Conservation (phyloP, 805 yeast species). For the Myxozyma neotropica region DNA sequence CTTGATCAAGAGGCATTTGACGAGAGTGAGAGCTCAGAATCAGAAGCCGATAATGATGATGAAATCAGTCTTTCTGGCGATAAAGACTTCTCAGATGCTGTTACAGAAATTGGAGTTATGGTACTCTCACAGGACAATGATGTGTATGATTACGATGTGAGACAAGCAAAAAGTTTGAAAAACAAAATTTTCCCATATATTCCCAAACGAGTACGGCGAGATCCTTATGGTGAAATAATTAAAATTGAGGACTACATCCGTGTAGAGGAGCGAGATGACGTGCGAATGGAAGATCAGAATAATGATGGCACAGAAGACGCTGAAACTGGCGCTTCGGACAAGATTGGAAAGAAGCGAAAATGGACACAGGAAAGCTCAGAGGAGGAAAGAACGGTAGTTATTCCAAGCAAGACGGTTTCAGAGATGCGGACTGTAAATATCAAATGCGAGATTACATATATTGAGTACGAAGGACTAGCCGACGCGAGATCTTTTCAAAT, state of each 20-base stretch:
- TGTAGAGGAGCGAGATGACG: conserved; percentile 48
- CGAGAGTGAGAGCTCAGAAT: conserved; percentile 27
- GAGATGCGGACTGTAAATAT: conserved; percentile 49
- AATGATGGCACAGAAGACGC: conserved; percentile 35
- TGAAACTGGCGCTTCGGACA: conserved; percentile 36
- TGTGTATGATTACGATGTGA: conserved; percentile 59
- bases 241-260: conserved; percentile 63
- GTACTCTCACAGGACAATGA: conserved; percentile 39
- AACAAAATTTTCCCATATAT: conserved; percentile 71
- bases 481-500: conserved; percentile 80
- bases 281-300: conserved; percentile 31
- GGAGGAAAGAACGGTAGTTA: conserved; percentile 25
- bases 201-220: conserved; percentile 58
- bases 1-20: conserved; percentile 37
- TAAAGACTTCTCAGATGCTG: conserved; percentile 37
- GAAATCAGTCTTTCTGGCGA: conserved; percentile 36
- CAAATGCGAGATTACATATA: conserved; percentile 70
- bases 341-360: conserved; percentile 44
- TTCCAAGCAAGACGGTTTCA: conserved; percentile 33
- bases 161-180: conserved; percentile 40
- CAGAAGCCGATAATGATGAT: conserved; percentile 37
- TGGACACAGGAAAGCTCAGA: conserved; percentile 42
- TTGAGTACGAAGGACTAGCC: conserved; percentile 82
- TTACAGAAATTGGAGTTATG: conserved; percentile 32
- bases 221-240: conserved; percentile 85